Evolutionary conservation across 2,329 filamentous ascomycete genomes (phyloP), one percentile per base, ranked within the genome.

Genomic region (Epichloe aotearoae): DNA sequence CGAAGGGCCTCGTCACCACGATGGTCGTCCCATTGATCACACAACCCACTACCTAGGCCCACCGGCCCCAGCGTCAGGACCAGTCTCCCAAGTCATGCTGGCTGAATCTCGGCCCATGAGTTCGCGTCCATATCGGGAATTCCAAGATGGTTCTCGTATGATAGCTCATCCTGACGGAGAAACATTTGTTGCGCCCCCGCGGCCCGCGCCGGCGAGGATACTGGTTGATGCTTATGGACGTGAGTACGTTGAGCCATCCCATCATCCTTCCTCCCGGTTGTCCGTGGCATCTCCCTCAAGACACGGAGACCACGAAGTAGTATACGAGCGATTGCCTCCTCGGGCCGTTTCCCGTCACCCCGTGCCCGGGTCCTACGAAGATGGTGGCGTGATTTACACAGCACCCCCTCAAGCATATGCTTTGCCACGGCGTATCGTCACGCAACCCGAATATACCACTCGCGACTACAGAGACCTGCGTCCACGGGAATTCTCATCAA

Each of bases 171-270:
- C 76, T 20, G 70, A 75, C 50, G 63, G 63, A 46, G 74, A 76
- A 55, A 69, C 75, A 34, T 69, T 72, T n/a, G 73, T 79, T 68
- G 68, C 69, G 2, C 72, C 72, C 45, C 72, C 72, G 58, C 65
- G 72, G 47, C 73, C 77, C 6, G 74, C 77, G 17, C 70, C 77
- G 44, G 72, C 82, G 50, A 80, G 83, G 54, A 84, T 95, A 55
- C 75, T 95, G 36, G 74, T 94, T 50, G 90, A 96, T 66, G 81
- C 86, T 54, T 87, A 83, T 65, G 89, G 89, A 40, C 86, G 87
- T 63, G 82, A 88, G 62, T 96, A 90, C 68, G 65, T 76, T 53
- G 79, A 83, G 58, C 77, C 79, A 26, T 59, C 68, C 26, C 50
- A 52, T 10, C 72, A 71, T 46, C 57, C 64, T 23, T 57, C 72